A percentile compares a stretch with the other conserved stretches of the same genome.
Evolutionary conservation across 192 early-diverging fungal species (phyloP).

Genomic region (Backusella macrospora): DNA sequence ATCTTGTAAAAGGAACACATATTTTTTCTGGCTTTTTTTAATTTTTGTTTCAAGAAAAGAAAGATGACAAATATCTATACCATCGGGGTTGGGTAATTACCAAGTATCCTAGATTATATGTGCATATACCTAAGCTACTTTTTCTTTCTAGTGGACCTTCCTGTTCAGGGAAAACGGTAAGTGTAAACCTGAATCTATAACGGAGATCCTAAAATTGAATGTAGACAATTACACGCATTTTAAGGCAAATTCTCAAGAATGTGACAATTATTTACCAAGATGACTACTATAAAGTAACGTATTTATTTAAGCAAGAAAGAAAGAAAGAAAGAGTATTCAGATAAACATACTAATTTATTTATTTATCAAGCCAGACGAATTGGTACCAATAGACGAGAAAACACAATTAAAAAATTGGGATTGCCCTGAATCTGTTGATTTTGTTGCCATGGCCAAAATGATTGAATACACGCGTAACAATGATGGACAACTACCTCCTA

Average conservation of each 20-base stretch:
- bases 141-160: conserved; percentile 61
- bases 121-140: not conserved
- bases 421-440: conserved; percentile 73
- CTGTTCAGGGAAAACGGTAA: conserved; percentile 74
- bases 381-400: conserved; percentile 53
- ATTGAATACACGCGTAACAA: conserved; percentile 40
- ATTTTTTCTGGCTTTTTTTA: not conserved
- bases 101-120: not conserved
- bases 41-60: not conserved
- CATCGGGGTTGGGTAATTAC: conserved; percentile 45
- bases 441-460: conserved; percentile 32
- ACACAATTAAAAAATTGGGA: conserved; percentile 76
- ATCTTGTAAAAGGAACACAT: not conserved
- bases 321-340: not conserved
- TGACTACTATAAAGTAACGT: conserved; percentile 65
- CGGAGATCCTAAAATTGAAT: not conserved
- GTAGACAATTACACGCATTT: conserved; percentile 59
- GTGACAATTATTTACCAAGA: conserved; percentile 71
- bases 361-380: not conserved
- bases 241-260: conserved; percentile 63
- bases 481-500: conserved; percentile 42
- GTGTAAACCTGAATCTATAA: not conserved
- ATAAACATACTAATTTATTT: not conserved
- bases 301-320: not conserved
- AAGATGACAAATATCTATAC: conserved; percentile 33